A percentile compares a stretch with the other conserved stretches of the same genome.
Evolutionary conservation across 208 protist genomes (phyloP).

Genomic region (Porcisia deanei): DNA sequence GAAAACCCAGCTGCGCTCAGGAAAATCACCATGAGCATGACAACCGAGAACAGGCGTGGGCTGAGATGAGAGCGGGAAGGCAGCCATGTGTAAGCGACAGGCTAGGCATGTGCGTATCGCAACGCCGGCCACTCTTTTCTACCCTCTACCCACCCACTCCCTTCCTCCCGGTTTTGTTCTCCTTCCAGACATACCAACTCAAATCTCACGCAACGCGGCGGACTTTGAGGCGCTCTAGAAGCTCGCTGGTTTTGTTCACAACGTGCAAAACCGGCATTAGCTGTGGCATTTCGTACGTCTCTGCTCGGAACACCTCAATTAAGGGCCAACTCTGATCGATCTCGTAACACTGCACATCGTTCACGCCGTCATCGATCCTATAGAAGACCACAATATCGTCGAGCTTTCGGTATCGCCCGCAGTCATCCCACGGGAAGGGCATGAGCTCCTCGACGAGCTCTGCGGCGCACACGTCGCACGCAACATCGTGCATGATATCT

Average conservation of each 20-base stretch:
- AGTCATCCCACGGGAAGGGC: conserved; percentile 87
- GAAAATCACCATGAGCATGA: neutral
- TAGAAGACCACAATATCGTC: conserved; percentile 75
- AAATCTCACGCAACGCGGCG: conserved; percentile 22
- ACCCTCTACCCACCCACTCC: neutral
- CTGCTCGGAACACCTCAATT: conserved; percentile 80
- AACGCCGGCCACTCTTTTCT: neutral
- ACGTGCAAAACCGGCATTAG: conserved; percentile 82
- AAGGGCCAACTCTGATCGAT: conserved; percentile 65
- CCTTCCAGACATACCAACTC: neutral
- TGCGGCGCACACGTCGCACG: conserved; percentile 60
- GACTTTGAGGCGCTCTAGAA: conserved; percentile 55
- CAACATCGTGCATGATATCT: conserved; percentile 93
- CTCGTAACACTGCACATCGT: conserved; percentile 75
- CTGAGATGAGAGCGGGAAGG: neutral
- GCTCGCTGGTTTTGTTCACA: conserved; percentile 61
- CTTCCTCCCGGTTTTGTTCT: neutral
- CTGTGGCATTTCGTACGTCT: conserved; percentile 73
- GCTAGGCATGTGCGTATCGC: neutral
- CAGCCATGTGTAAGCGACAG: neutral
- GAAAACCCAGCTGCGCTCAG: too few relatives aligned
- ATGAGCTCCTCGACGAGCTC: conserved; percentile 81
- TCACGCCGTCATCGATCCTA: conserved; percentile 89
- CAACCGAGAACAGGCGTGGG: neutral
- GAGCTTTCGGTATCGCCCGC: conserved; percentile 52